Evolutionary conservation across 352 stramenopile species (phyloP).

Genomic region (Saprolegnia diclina): DNA sequence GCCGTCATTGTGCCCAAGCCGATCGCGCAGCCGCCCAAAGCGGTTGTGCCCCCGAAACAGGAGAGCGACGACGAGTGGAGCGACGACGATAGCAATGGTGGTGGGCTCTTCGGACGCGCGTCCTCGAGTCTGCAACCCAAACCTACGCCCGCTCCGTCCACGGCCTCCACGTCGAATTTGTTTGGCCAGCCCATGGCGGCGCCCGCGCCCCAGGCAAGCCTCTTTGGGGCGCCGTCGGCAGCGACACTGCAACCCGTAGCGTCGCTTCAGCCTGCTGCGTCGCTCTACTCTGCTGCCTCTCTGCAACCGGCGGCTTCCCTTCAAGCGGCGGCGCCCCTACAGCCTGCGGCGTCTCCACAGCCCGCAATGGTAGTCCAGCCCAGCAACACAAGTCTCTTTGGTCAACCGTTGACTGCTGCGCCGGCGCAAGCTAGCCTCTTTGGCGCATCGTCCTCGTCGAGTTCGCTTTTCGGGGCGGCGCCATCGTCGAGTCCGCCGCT

Average conservation of each 20-base stretch:
- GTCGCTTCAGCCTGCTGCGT: not conserved
- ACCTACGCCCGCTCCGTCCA: not conserved
- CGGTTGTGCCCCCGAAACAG: not conserved
- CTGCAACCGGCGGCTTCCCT: conserved; percentile 6
- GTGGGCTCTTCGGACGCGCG: conserved; percentile 21
- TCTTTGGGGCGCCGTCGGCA: conserved; percentile 18
- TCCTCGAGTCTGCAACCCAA: conserved; percentile 18
- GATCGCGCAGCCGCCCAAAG: not conserved
- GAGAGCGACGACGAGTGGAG: conserved; percentile 21
- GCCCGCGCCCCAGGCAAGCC: not conserved
- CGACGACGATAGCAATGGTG: conserved; percentile 21
- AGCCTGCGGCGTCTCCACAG: not conserved
- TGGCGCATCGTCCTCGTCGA: not conserved
- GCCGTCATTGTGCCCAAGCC: not conserved
- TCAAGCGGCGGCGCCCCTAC: conserved; percentile 7
- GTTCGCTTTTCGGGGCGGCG: not conserved
- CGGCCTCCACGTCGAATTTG: not conserved
- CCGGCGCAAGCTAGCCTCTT: not conserved
- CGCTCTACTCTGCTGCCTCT: not conserved
- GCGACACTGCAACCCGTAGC: not conserved
- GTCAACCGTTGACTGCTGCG: not conserved
- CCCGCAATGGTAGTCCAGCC: not conserved
- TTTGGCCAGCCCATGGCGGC: conserved; percentile 6
- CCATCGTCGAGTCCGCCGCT: too few species aligned
- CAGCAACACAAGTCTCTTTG: conserved; percentile 2